Base-by-base conservation (phyloP, 2,329 filamentous ascomycete species). In the Beauveria australis region DNA sequence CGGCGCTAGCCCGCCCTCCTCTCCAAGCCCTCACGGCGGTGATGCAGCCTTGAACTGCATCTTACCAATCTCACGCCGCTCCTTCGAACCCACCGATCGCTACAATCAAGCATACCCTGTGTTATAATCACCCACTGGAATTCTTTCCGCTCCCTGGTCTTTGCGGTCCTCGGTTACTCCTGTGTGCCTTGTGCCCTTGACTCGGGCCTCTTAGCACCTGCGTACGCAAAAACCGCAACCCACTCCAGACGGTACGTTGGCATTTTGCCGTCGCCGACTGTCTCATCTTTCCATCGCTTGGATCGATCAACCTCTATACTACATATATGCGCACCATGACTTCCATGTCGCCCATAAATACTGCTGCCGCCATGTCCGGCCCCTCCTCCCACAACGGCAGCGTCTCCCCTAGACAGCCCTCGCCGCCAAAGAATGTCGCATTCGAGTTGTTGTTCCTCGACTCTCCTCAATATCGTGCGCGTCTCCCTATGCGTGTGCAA, bases 401-500 rank as follows among this genome's bases (percentile, higher is more conserved):
- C 66, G 71, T 74, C 67, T 80, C 78, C 51, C 81, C 81, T 61
- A 74, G 74, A 61, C 78, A 77, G 67, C 71, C 73, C 48, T 69
- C 78, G 48, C 76, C 76, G 41, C 83, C 85, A 64, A 92, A 92
- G 79, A 87, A 87, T 70, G 87, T 92, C 76, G 83, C 88, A 78
- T 92, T 93, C 75, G 87, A 91, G 74, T 81, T 92, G 59, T 79
- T 91, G 67, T 85, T 89, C 67, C 80, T 82, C 59, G 83, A 89
- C 67, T 82, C 83, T 37, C 84, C 85, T 63, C 83, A 88, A 71
- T 85, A 84, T 67, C 84, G 85, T 67, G 89, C 88, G 75, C 87
- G 89, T 70, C 79, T 92, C 66, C 89, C 89, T n/a, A 87, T 93
- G 84, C 82, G 89, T 69, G 89, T 93, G 59, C 89, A 95, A 70